phyloP scores from a whole-genome alignment of 495 filamentous ascomycete genomes.

The Xylaria flabelliformis region DNA sequence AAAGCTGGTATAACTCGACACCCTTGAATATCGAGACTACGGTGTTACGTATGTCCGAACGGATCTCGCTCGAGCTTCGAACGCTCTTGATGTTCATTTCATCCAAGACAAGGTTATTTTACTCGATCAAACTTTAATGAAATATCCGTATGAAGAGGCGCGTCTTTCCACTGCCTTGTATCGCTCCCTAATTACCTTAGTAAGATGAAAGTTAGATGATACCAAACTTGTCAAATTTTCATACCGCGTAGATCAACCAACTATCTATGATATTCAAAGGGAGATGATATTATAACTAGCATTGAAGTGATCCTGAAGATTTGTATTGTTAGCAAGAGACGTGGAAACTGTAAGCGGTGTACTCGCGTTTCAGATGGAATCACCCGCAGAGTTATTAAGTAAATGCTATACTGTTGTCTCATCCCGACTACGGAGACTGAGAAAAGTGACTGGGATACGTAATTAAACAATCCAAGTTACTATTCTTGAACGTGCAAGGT shows the following conservation, averaged over 20 bases:
- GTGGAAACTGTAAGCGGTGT: background rate
- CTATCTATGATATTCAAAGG: background rate
- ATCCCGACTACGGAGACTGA: background rate
- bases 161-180: too few species aligned
- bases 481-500: background rate
- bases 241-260: background rate
- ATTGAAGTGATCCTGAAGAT: background rate
- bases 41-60: background rate
- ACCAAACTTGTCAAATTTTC: background rate
- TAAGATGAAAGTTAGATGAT: background rate
- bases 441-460: background rate
- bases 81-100: background rate
- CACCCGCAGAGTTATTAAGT: background rate
- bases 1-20: background rate
- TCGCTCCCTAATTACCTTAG: background rate
- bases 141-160: background rate
- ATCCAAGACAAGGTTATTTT: background rate
- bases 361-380: background rate
- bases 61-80: background rate
- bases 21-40: background rate
- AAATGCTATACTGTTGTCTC: background rate
- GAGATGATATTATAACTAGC: background rate
- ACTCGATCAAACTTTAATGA: background rate
- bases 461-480: background rate
- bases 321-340: background rate